Evolutionary conservation across 1,284 basidiomycete genomes (phyloP).

Genomic region (Tilletiopsis washingtonensis): DNA sequence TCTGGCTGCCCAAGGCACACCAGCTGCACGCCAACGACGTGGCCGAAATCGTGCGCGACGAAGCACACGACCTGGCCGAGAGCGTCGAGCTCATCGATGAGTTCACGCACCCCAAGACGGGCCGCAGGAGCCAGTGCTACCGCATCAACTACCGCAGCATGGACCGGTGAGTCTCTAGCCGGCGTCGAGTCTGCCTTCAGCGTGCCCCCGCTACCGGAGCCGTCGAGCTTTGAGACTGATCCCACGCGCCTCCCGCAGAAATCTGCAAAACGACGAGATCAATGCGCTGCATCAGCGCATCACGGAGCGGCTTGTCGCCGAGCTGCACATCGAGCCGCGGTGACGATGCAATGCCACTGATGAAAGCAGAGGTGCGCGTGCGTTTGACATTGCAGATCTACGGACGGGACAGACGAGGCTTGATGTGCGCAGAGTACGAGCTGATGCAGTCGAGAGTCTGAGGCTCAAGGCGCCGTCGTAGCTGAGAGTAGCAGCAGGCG

Average conservation of each 20-base stretch:
- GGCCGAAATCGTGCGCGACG: constrained; percentile 85
- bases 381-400: too few species aligned
- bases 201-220: too few species aligned
- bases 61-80: constrained; percentile 84
- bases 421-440: too few species aligned
- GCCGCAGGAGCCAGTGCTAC: constrained; percentile 72
- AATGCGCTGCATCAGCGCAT: constrained; percentile 63
- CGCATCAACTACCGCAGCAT: constrained; percentile 91
- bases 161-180: constrained; percentile 78
- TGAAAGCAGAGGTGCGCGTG: too few species aligned
- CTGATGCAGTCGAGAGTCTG: too few species aligned
- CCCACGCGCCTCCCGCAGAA: constrained; percentile 57
- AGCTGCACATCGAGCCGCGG: constrained; percentile 47
- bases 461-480: too few species aligned
- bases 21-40: constrained; percentile 88
- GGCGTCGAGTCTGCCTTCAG: not conserved
- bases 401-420: too few species aligned
- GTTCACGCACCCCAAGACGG: constrained; percentile 84
- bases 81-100: constrained; percentile 82
- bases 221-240: too few species aligned
- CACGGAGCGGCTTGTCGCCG: constrained; percentile 47
- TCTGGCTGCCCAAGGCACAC: constrained; percentile 47
- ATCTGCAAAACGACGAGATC: constrained; percentile 80
- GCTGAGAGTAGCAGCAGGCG: too few species aligned
- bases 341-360: too few species aligned